Base-by-base conservation (phyloP, 2,329 filamentous ascomycete genomes). In the Thelonectria discophora region DNA sequence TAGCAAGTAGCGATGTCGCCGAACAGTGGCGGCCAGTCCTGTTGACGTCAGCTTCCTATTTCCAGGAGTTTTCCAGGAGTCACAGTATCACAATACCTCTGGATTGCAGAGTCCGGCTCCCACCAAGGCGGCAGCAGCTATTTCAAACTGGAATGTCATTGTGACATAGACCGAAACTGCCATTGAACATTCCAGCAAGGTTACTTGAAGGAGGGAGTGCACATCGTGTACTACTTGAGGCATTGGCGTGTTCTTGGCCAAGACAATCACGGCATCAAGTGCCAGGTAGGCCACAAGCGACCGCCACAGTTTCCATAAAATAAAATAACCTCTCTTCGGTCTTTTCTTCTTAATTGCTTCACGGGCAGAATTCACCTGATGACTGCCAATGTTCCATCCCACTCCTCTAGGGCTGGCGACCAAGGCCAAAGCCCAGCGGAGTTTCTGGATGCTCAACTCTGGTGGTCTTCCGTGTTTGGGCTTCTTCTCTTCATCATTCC, bases 11-110 rank as follows among this genome's bases (percentile, higher is more conserved):
- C 1, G 11, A 61, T 42, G 11, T 20, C 54, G 5, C 63, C 63
- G n/a, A 64, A 65, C 9, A 65, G 39, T 2, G 60, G 57, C 2
- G 63, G 63, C 61, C 61, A 65, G 42, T 64, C 61, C 63, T 64
- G 43, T 6, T 13, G 5, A 43, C 10, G 7, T 61, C 48, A 51
- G 45, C n/a, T 7, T 27, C 30, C 10, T 11, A 27, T 2, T n/a
- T 18, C 1, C 3, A 24, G 21, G 21, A 24, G n/a, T n/a, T n/a
- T n/a, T n/a, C n/a, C 6, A 27, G 3, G 5, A 17, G n/a, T 3
- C 7, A 18, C 21, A 3, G 3, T 7, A 3, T 6, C 3, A 5
- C 63, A 30, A 5, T 43, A 61, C 60, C 53, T 65, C 60, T 6
- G 58, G 57, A 3, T 50, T 37, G 2, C 42, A 53, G 5, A 50